Evolutionary conservation across 176 grass and related monocot genomes (phyloP).

Genomic region (Olyra latifolia): DNA sequence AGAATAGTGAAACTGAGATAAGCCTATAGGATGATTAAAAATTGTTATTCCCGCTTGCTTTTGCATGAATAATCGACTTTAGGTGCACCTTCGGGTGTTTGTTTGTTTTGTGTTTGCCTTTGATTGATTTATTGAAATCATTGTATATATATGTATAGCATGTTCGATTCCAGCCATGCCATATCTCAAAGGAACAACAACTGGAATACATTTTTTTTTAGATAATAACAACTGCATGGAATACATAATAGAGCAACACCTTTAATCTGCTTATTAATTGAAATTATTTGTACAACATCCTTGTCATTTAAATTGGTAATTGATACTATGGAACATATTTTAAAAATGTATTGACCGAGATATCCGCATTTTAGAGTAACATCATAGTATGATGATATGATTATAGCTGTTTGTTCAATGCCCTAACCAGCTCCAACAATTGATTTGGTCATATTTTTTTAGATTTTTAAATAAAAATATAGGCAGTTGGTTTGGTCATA

Average conservation of each 20-base stretch:
- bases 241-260: not conserved
- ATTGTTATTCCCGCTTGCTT: not conserved
- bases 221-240: no score
- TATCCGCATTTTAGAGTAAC: not conserved
- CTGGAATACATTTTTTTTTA: no score
- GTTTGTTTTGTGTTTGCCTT: not conserved
- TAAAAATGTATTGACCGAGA: not conserved
- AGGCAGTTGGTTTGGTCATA: not conserved
- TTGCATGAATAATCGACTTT: not conserved
- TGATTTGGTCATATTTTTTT: not conserved
- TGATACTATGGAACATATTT: not conserved
- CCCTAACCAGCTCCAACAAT: not conserved
- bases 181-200: not conserved
- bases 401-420: not conserved
- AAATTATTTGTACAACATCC: not conserved
- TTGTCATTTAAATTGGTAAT: not conserved
- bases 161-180: not conserved
- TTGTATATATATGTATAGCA: conserved; percentile 11
- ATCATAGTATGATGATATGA: not conserved
- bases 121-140: not conserved
- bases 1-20: not conserved
- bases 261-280: not conserved
- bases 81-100: not conserved
- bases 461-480: not conserved
- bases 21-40: not conserved